Base-by-base conservation (phyloP, 495 filamentous ascomycete species). In the Tuber melanosporum region DNA sequence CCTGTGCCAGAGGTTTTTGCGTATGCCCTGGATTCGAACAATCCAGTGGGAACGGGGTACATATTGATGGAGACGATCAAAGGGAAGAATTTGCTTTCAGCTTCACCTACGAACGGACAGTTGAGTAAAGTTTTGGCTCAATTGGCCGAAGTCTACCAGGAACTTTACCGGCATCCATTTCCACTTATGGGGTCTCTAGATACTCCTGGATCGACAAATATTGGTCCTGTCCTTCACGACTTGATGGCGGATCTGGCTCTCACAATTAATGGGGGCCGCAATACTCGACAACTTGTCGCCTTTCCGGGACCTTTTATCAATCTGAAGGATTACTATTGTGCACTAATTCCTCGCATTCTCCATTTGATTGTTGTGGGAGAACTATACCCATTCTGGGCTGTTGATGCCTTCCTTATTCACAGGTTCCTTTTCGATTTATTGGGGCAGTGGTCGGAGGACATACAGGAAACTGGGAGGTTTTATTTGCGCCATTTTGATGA, bases 401-500 rank as follows among this genome's bases (percentile, higher is more conserved):
- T 62, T 62, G 57, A 62, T 62, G 57, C 57, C 57, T 62, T 32
- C 57, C 57, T 62, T n/a, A 62, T 62, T 43, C 75, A 85, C 41
- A 81, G 73, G 32, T 78, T 83, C 62, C 84, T 84, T 0, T 85
- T 85, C 73, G 74, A 80, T 42, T 74, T 41, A 42, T 78, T 81
- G 86, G 84, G 1, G 85, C 82, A 73, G 72, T 85, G 8, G 72
- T 52, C 43, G 46, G 83, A 84, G 43, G 82, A 73, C 20, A 79
- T 62, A 32, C 10, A 62, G n/a, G 57, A 15, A 62, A 62, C 57
- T n/a, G 57, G 57, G 0, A 32, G 76, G 49, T 87, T 86, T 77
- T 88, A 85, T 73, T 80, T 88, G 10, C 85, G 84, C 72, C 84
- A 88, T 77, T 77, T 79, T 43, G 86, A 87, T 79, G 84, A 87